A percentile compares a stretch with the other conserved stretches of the same genome.
These are phyloP conservation scores for Astragalus membranaceus DNA, from an alignment of 306 rosid species.

Conservation along the genomic window DNA sequence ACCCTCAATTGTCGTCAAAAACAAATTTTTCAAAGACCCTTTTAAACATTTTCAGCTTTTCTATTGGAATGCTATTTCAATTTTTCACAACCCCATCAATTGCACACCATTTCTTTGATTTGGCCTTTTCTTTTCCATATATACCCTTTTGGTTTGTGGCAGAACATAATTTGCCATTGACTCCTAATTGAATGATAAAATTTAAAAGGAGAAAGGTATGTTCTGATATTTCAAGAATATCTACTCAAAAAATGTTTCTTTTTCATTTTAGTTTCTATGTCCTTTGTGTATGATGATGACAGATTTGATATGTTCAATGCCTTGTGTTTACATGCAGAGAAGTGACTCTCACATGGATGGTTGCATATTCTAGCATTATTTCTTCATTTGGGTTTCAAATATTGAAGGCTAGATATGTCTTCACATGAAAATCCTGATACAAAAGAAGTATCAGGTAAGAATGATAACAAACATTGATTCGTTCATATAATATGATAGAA, in stretches of 20 bases:
- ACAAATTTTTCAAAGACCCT: constrained; percentile 1
- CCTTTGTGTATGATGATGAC: background rate
- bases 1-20: background rate
- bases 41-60: background rate
- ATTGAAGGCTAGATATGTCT: constrained; percentile 49
- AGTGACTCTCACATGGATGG: constrained; percentile 30
- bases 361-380: constrained; percentile 30
- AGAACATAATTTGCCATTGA: background rate
- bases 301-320: background rate
- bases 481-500: background rate
- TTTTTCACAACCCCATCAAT: background rate
- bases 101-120: constrained; percentile 1
- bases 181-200: background rate
- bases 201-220: background rate
- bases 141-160: constrained; percentile 18
- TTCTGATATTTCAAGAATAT: constrained; percentile 26
- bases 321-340: constrained; percentile 22
- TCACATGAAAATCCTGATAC: constrained; percentile 33
- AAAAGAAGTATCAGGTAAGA: constrained; percentile 41
- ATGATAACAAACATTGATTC: background rate
- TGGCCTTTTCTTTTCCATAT: too few relatives aligned
- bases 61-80: background rate
- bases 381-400: constrained; percentile 29
- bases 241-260: background rate
- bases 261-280: constrained; percentile 2